A percentile compares a stretch with the other conserved stretches of the same genome.
Evolutionary conservation across 805 yeast species (phyloP).

Genomic region (Ogataea henricii): DNA sequence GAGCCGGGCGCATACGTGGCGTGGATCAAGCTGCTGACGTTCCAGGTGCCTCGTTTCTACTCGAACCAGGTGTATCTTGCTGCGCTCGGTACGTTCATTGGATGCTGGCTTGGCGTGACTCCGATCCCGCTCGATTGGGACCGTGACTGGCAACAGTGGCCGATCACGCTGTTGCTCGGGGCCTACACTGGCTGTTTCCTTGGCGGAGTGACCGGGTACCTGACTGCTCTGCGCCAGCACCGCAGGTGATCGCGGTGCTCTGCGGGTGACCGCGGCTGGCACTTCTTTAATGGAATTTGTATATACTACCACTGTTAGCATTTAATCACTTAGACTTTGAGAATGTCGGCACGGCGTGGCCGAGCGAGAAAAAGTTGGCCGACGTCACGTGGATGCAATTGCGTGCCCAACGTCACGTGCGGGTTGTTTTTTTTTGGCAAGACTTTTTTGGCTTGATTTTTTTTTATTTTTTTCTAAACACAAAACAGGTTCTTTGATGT

Average conservation of each 20-base stretch:
- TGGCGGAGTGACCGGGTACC: conserved; percentile 43
- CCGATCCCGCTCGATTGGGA: conserved; percentile 99
- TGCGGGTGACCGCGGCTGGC: too few relatives aligned
- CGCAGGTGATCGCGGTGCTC: not conserved
- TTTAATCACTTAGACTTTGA: not conserved
- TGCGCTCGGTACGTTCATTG: conserved; percentile 49
- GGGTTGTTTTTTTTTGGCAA: not conserved
- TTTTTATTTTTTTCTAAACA: not conserved
- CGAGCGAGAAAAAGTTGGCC: not conserved
- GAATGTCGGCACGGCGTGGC: not conserved
- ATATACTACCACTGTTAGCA: not conserved
- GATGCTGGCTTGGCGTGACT: conserved; percentile 90
- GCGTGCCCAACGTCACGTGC: not conserved
- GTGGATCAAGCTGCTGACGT: conserved; percentile 33
- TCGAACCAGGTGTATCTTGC: conserved; percentile 39
- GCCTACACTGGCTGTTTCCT: conserved; percentile 69
- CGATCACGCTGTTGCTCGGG: conserved; percentile 82
- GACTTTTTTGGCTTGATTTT: not conserved
- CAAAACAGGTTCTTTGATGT: not conserved
- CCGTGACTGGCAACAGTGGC: conserved; percentile 96
- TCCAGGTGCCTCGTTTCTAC: conserved; percentile 32
- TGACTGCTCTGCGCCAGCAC: conserved; percentile 3
- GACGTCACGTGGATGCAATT: not conserved
- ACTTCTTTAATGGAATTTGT: too few relatives aligned
- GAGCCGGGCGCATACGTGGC: conserved; percentile 23